Evolutionary conservation across 2,329 filamentous ascomycete genomes (phyloP).

Genomic region (Akanthomyces dipterigenus): DNA sequence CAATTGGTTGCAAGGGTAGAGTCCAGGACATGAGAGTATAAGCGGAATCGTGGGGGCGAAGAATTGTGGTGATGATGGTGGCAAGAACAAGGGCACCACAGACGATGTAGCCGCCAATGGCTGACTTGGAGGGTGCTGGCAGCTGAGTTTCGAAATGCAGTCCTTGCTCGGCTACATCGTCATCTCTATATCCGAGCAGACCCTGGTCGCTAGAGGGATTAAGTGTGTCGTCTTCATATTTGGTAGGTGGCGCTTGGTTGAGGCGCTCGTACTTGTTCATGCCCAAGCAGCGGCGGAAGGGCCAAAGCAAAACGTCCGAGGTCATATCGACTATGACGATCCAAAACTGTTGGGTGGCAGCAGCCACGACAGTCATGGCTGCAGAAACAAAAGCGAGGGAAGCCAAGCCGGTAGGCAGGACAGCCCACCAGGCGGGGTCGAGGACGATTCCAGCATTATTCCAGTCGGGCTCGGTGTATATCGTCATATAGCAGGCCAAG

Average conservation of each 20-base stretch:
- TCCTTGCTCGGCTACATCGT: slow-evolving; percentile 8
- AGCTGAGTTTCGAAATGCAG: slow-evolving; percentile 11
- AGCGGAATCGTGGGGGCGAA: slow-evolving; percentile 27
- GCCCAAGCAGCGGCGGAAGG: slow-evolving; percentile 1
- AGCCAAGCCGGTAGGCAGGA: slow-evolving; percentile 8
- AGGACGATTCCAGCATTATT: slow-evolving; percentile 11
- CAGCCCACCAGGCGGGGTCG: slow-evolving; percentile 12
- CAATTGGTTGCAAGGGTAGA: slow-evolving; percentile 24
- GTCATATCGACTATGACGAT: slow-evolving; percentile 9
- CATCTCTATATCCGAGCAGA: background rate
- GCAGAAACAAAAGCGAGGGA: slow-evolving; percentile 8
- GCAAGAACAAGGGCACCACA: slow-evolving; percentile 13
- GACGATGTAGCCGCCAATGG: slow-evolving; percentile 10
- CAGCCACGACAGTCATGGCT: slow-evolving; percentile 2
- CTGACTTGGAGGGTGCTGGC: slow-evolving; percentile 15
- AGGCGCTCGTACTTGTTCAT: background rate
- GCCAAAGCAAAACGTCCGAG: slow-evolving; percentile 1
- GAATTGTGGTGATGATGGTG: slow-evolving; percentile 18
- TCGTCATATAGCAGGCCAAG: slow-evolving; percentile 11
- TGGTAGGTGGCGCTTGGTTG: background rate
- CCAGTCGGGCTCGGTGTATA: slow-evolving; percentile 12
- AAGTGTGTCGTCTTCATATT: slow-evolving; percentile 7
- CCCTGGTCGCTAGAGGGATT: background rate
- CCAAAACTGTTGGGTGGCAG: slow-evolving; percentile 11
- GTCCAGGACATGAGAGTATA: slow-evolving; percentile 31